Evolutionary conservation across 768 basidiomycete species (phyloP).

Genomic region (Russula sp.): DNA sequence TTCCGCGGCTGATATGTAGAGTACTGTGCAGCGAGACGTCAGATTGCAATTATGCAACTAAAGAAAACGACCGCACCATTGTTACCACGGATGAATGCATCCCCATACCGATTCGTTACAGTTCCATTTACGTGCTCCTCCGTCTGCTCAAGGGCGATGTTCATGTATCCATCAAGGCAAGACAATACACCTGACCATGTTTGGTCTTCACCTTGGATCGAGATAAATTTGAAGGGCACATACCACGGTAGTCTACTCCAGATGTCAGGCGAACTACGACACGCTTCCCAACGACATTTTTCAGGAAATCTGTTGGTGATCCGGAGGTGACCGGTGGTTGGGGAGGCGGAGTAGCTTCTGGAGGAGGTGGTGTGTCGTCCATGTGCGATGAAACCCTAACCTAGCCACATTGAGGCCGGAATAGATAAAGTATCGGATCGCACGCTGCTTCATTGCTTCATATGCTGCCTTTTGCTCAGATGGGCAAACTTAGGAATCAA

Average conservation of each 20-base stretch:
- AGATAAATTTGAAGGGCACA: conserved; percentile 6
- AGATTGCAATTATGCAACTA: not conserved
- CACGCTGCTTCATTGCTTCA: not conserved
- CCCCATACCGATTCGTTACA: conserved; percentile 88
- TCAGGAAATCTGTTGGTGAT: conserved; percentile 88
- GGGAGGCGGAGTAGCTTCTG: conserved; percentile 38
- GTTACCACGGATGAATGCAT: conserved; percentile 92
- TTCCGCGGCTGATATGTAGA: conserved; percentile 41
- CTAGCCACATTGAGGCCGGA: not conserved
- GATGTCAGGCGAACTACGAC: conserved; percentile 74
- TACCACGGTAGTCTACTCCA: conserved; percentile 14
- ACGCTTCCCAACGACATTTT: conserved; percentile 92
- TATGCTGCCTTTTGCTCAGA: conserved; percentile 28
- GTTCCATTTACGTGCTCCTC: conserved; percentile 88
- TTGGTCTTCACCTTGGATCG: not conserved
- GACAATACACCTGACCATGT: conserved; percentile 67
- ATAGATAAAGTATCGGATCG: not conserved
- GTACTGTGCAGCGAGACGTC: conserved; percentile 36
- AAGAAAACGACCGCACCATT: conserved; percentile 48
- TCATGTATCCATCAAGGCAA: conserved; percentile 98
- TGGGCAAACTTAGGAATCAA: conserved; percentile 63
- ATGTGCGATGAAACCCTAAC: conserved; percentile 17
- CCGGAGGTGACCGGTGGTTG: conserved; percentile 49
- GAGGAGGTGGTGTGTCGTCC: conserved; percentile 33
- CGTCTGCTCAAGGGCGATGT: conserved; percentile 95